A percentile compares a stretch with the other conserved stretches of the same genome.
These are phyloP conservation scores for Colletotrichum simmondsii DNA, from an alignment of 2,329 filamentous ascomycete species.

Conservation along the genomic window DNA sequence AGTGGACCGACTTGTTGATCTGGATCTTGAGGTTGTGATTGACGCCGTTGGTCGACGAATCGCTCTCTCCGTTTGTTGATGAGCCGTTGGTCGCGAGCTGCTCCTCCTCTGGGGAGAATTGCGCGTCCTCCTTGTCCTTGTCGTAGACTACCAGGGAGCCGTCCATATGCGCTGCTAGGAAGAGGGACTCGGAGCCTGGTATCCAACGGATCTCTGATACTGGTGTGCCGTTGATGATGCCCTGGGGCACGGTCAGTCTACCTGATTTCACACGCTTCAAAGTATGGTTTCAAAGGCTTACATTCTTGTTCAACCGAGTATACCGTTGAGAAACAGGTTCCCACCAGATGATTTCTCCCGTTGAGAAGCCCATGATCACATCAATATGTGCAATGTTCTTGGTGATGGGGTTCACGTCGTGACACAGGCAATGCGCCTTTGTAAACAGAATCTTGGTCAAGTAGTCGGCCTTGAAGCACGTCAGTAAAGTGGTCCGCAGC, in stretches of 20 bases:
- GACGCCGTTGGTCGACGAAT: slow-evolving; percentile 42
- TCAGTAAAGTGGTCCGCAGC: slow-evolving; percentile 39
- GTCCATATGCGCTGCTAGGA: slow-evolving; percentile 92
- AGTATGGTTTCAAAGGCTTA: slow-evolving; percentile 49
- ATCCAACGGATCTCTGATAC: slow-evolving; percentile 93
- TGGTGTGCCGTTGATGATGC: slow-evolving; percentile 86
- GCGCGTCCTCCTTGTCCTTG: slow-evolving; percentile 93
- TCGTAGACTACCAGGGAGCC: slow-evolving; percentile 94
- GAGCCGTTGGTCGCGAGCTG: slow-evolving; percentile 44
- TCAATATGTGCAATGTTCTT: slow-evolving; percentile 86
- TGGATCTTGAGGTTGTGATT: slow-evolving; percentile 66
- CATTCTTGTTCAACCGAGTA: slow-evolving; percentile 94
- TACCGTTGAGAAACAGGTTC: slow-evolving; percentile 97
- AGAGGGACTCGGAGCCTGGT: slow-evolving; percentile 91
- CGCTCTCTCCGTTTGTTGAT: slow-evolving; percentile 45
- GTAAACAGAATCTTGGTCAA: slow-evolving; percentile 97
- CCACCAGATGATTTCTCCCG: slow-evolving; percentile 98
- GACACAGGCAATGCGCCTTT: slow-evolving; percentile 93
- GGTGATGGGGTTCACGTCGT: slow-evolving; percentile 88
- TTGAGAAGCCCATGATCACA: slow-evolving; percentile 94
- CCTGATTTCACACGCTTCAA: not conserved
- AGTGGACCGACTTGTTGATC: slow-evolving; percentile 91
- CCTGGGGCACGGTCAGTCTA: slow-evolving; percentile 57
- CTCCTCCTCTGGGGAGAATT: slow-evolving; percentile 78
- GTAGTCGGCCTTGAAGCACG: slow-evolving; percentile 75